Percentiles rank a stretch among this genome's conserved stretches.
These are phyloP conservation scores for Luvunga scandens DNA, from an alignment of 345 rosid species.

Conservation along the genomic window DNA sequence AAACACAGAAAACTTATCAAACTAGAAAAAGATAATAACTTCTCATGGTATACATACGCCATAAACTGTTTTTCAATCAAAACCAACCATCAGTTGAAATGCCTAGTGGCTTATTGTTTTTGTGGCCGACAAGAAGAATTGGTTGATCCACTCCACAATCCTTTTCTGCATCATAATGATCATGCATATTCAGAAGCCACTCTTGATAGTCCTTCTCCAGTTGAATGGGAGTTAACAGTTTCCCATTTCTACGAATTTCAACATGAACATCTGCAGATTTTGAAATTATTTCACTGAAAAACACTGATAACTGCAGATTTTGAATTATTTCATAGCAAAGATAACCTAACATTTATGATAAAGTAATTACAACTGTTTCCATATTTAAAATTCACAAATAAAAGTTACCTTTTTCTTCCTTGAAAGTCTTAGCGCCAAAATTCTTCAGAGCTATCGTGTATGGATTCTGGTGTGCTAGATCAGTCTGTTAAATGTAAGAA, in stretches of 20 bases:
- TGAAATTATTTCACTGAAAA: slow-evolving; percentile 4
- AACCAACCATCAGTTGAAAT: slow-evolving; percentile 59
- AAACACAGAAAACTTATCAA: neutral
- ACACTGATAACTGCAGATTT: slow-evolving; percentile 35
- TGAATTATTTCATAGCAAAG: neutral
- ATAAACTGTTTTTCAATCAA: neutral
- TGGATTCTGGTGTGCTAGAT: slow-evolving; percentile 54
- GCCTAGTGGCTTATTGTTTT: slow-evolving; percentile 50
- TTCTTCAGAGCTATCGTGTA: slow-evolving; percentile 57
- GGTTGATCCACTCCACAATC: slow-evolving; percentile 57
- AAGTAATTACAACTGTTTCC: neutral
- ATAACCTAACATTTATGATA: neutral
- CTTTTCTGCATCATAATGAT: slow-evolving; percentile 55
- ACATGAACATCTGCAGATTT: slow-evolving; percentile 36
- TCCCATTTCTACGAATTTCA: slow-evolving; percentile 40
- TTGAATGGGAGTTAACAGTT: slow-evolving; percentile 28
- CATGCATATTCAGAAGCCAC: slow-evolving; percentile 74
- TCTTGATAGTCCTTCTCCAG: slow-evolving; percentile 56
- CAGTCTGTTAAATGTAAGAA: slow-evolving; percentile 42
- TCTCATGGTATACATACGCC: neutral
- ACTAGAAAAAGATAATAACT: neutral
- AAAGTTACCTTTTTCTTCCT: slow-evolving; percentile 48
- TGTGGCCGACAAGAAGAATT: slow-evolving; percentile 33
- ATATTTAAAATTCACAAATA: neutral
- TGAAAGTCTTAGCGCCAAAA: slow-evolving; percentile 39